A percentile compares a stretch with the other conserved stretches of the same genome.
Evolutionary conservation across 2,329 filamentous ascomycete species (phyloP).

Genomic region (Claviceps pusilla): DNA sequence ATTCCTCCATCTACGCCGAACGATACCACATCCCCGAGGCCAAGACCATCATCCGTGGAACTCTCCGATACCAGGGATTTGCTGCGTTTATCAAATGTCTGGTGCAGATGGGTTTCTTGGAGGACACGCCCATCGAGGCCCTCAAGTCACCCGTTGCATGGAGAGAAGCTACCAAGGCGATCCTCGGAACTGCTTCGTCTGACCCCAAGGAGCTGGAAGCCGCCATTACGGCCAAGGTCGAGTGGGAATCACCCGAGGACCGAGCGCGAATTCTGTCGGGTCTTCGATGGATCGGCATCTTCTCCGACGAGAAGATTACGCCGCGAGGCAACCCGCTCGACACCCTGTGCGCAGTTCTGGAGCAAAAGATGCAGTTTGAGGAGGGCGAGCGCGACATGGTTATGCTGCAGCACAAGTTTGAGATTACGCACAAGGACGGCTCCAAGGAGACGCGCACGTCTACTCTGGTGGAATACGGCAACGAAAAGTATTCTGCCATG

Average conservation of each 20-base stretch:
- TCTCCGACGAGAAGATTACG: constrained; percentile 39
- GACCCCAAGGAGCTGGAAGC: constrained; percentile 54
- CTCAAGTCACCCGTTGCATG: constrained; percentile 57
- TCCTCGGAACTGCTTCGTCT: constrained; percentile 54
- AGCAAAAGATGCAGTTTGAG: constrained; percentile 83
- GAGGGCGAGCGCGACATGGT: constrained; percentile 74
- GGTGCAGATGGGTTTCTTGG: constrained; percentile 80
- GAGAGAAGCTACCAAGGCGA: constrained; percentile 70
- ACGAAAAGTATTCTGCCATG: constrained; percentile 68
- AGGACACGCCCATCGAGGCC: constrained; percentile 49
- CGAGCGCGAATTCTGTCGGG: constrained; percentile 56
- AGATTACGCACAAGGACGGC: constrained; percentile 64
- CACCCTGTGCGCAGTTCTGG: constrained; percentile 76
- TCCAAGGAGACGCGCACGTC: constrained; percentile 61
- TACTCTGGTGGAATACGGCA: constrained; percentile 72
- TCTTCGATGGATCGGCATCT: constrained; percentile 55
- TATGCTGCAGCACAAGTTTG: constrained; percentile 67
- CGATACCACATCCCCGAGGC: constrained; percentile 87
- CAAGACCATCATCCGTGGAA: constrained; percentile 70
- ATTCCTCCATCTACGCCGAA: constrained; percentile 76
- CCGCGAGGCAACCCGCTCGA: constrained; percentile 71
- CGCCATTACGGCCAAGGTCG: constrained; percentile 61
- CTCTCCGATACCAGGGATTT: constrained; percentile 77
- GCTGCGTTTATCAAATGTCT: constrained; percentile 78
- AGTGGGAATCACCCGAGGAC: constrained; percentile 53